Conservation (phyloP, 78 protist species). For the Dictyostelium purpureum region DNA sequence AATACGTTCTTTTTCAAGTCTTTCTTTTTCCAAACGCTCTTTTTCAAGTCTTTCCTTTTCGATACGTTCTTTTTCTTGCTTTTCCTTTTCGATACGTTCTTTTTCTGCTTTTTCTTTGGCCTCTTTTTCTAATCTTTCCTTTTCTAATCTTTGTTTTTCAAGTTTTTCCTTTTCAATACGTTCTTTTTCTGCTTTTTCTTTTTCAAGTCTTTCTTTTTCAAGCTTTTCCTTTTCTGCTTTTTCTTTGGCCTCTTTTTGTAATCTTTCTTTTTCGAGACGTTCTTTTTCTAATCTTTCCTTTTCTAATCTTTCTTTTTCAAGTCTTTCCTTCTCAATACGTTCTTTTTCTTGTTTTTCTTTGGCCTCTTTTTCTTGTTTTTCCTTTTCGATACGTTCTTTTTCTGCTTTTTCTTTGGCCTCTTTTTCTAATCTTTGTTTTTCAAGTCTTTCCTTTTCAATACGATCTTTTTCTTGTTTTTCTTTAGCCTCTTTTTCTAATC, state of each 20-base stretch:
- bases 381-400: background rate
- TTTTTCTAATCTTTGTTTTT: background rate
- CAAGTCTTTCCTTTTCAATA: background rate
- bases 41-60: background rate
- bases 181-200: background rate
- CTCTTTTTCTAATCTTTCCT: background rate
- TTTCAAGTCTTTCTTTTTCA: too few species aligned
- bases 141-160: background rate
- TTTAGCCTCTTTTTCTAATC: background rate
- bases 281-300: background rate
- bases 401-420: background rate
- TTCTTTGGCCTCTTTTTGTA: background rate
- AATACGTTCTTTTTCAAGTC: background rate
- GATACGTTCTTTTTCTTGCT: background rate
- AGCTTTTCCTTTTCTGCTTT: too few species aligned
- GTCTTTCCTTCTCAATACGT: background rate
- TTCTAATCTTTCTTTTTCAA: background rate
- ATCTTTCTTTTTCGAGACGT: background rate
- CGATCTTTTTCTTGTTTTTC: background rate
- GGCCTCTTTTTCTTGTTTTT: background rate
- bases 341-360: background rate
- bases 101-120: background rate
- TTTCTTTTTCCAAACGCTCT: background rate
- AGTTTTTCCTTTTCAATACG: background rate
- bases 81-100: background rate